Base-by-base conservation (phyloP, 2,329 filamentous ascomycete genomes). In the Dothiorella sarmentorum region DNA sequence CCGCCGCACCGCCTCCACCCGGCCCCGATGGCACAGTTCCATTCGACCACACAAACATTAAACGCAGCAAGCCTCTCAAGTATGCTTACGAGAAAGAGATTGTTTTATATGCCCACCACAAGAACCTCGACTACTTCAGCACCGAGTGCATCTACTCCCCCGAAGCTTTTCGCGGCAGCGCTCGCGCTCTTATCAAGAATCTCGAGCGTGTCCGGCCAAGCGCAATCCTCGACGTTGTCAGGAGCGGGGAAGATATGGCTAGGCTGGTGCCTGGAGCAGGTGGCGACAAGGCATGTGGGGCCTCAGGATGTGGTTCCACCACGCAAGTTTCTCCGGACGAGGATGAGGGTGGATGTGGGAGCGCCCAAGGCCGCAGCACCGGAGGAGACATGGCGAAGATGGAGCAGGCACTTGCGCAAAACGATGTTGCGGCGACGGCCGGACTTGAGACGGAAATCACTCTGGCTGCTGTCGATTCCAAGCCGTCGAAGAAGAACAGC, bases 11-110 rank as follows among this genome's bases (percentile, higher is more conserved):
- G 2, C 88, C 83, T 38, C 87, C 85, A 66, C n/a, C 67, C 64
- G 15, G 66, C 66, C 17, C 56, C 24, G 45, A 47, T 43, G 24
- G 26, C 17, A 45, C 13, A 11, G 15, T 37, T 24, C 18, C n/a
- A 6, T 47, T 61, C 7, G 47, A 60, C 31, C 67, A 71, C n/a
- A 91, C 89, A 60, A 91, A 95, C 61, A 93, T 97, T 64, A 95
- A 96, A 78, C 84, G 94, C 63, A 96, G 90, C 75, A 99, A 99
- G 75, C 94, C 94, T 13, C 81, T 99, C 44, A 97, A 99, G 73
- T 99, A 97, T 72, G 92, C 93, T 1, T 99, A 97, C 70, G 94
- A 99, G 72, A 99, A 99, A 76, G 94, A 99, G 71, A 99, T 99
- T 65, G 94, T 99, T 17, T 81, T 99, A 5, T 99, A 99, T 71